Evolutionary conservation across 1,139 yeast species (phyloP).

Genomic region (Hemisphaericaspora subhashii): DNA sequence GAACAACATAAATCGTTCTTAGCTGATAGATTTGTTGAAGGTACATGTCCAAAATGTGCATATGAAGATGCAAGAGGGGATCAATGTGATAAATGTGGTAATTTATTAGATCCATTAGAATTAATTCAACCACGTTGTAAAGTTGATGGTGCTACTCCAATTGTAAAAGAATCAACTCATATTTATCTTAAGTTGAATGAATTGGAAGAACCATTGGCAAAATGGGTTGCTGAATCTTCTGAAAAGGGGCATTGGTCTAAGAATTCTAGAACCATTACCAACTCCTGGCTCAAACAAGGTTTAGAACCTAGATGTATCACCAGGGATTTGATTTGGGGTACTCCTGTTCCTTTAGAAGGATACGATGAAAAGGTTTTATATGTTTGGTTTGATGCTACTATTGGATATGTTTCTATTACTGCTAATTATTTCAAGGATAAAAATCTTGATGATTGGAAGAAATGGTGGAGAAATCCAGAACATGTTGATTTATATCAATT

Average conservation of each 20-base stretch:
- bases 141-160: constrained; percentile 79
- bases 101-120: constrained; percentile 85
- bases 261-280: constrained; percentile 83
- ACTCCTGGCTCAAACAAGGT: constrained; percentile 93
- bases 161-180: constrained; percentile 79
- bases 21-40: constrained; percentile 97
- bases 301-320: constrained; percentile 94
- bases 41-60: constrained; percentile 92
- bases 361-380: constrained; percentile 87
- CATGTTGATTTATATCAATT: constrained; percentile 85
- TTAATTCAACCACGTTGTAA: constrained; percentile 94
- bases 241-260: constrained; percentile 85
- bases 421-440: constrained; percentile 79
- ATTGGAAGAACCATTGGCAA: constrained; percentile 68
- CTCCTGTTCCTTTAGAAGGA: constrained; percentile 88
- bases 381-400: constrained; percentile 98
- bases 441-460: constrained; percentile 58
- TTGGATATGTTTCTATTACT: constrained; percentile 94
- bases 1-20: constrained; percentile 84
- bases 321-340: constrained; percentile 97
- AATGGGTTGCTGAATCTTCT: constrained; percentile 72
- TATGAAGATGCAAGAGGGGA: constrained; percentile 99
- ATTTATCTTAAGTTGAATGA: constrained; percentile 81
- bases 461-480: constrained; percentile 92
- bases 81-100: constrained; percentile 97